Evolutionary conservation across 2,329 filamentous ascomycete species (phyloP), one percentile per base, ranked within the genome.

Genomic region (Cordyceps farinosa): DNA sequence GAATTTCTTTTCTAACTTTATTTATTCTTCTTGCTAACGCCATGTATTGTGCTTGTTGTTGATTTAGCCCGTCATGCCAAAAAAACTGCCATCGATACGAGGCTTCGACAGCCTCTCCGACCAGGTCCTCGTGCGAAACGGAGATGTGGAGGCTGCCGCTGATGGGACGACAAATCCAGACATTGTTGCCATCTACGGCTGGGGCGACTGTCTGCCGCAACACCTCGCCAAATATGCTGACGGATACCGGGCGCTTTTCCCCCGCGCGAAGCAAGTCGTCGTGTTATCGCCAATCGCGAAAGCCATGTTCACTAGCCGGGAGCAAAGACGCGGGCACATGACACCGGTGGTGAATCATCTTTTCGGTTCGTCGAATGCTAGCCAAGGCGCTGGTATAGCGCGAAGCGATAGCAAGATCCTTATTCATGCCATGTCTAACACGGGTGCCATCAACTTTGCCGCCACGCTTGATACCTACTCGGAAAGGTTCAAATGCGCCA

Each of bases 351-450:
- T 82, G 40, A 72, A 80, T 53, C 73, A 74, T 38, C 69, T 77
- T 22, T 78, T 77, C 6, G 56, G 56, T 55, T 64, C 66, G 9
- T 7, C 38, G 11, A 11, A 53, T 29, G 54, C 50, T 62, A 58
- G 54, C 63, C 3, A 65, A 64, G 13, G 66, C 54, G 68, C 67
- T 29, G 63, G 54, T 17, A 38, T 34, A 22, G 40, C 30, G 38
- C 38, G 45, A 15, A 45, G 34, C 32, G 13, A 34, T n/a, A 34
- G 22, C 27, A 48, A 70, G 71, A 72, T 86, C 13, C 72, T 86
- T 22, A 69, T 83, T 1, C 84, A 86, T 62, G 74, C 75, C 66
- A 84, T 87, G 78, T 86, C 83, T 65, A 87, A 85, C 70, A 85
- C 83, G 0, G 84, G 84, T 15, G 82, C 78, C 17, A 83, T 84